These are phyloP conservation scores for Spongispora temasekensis DNA, from an alignment of 1,284 basidiomycete genomes.

Conservation along the genomic window DNA sequence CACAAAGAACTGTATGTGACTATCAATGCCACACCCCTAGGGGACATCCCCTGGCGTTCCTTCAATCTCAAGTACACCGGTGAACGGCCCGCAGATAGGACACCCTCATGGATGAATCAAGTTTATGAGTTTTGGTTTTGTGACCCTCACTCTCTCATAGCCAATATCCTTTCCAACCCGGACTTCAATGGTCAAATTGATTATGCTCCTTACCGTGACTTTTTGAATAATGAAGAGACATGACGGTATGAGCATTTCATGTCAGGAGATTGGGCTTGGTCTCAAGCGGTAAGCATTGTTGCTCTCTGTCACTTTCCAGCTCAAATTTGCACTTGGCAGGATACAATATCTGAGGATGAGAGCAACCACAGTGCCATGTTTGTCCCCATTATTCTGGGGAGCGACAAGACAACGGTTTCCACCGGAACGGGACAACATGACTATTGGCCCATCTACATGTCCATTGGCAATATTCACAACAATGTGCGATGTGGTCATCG, in stretches of 20 bases:
- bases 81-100: not conserved
- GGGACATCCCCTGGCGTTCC: not conserved
- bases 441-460: too few relatives aligned
- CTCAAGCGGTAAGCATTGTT: not conserved
- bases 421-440: too few relatives aligned
- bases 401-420: too few relatives aligned
- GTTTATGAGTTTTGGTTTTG: not conserved
- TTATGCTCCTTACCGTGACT: not conserved
- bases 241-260: not conserved
- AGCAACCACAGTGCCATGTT: not conserved
- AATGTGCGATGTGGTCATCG: too few relatives aligned
- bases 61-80: not conserved
- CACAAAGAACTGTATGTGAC: conserved; percentile 10
- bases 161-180: not conserved
- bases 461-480: too few relatives aligned
- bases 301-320: not conserved
- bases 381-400: not conserved
- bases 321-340: not conserved
- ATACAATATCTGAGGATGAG: not conserved
- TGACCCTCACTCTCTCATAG: not conserved
- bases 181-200: not conserved
- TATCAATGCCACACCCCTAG: conserved; percentile 15
- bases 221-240: not conserved
- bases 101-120: not conserved
- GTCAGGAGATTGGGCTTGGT: not conserved